A percentile compares a stretch with the other conserved stretches of the same genome.
Evolutionary conservation across 2,329 filamentous ascomycete genomes (phyloP).

Genomic region (Talaromyces sp.): DNA sequence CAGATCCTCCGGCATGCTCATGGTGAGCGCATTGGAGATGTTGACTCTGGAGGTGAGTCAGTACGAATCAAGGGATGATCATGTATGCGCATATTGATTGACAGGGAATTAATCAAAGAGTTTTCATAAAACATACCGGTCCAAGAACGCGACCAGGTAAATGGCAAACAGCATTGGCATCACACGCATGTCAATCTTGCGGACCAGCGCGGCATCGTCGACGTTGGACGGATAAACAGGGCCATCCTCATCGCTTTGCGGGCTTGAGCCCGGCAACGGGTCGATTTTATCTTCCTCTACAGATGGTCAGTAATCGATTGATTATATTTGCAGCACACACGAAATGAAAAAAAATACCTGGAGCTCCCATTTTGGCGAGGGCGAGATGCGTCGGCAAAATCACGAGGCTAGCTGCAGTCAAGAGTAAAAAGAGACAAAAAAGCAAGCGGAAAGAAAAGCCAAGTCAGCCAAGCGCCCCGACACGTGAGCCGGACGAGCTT

Average conservation of each 20-base stretch:
- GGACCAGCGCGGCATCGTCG: constrained; percentile 14
- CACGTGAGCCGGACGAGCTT: not conserved
- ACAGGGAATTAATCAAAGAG: not conserved
- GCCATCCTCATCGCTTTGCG: constrained; percentile 2
- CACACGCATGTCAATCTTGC: constrained; percentile 16
- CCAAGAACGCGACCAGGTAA: constrained; percentile 16
- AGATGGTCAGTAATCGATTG: not conserved
- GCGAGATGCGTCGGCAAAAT: not conserved
- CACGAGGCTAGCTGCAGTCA: not conserved
- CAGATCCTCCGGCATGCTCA: constrained; percentile 43
- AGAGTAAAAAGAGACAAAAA: not conserved
- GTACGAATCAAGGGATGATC: constrained; percentile 2
- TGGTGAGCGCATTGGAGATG: constrained; percentile 49
- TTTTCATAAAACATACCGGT: too few species aligned
- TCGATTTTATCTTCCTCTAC: not conserved
- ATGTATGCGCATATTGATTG: not conserved
- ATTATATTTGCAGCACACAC: not conserved
- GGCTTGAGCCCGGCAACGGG: not conserved
- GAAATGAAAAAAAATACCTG: not conserved
- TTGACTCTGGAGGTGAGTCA: constrained; percentile 33
- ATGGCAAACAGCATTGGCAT: constrained; percentile 16
- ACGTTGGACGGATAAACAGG: not conserved
- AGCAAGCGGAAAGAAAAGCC: not conserved
- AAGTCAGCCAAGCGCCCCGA: not conserved
- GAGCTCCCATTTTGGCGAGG: not conserved